A percentile compares a stretch with the other conserved stretches of the same genome.
These are phyloP conservation scores for Dendrothele bispora DNA, from an alignment of 768 basidiomycete genomes.

Conservation along the genomic window DNA sequence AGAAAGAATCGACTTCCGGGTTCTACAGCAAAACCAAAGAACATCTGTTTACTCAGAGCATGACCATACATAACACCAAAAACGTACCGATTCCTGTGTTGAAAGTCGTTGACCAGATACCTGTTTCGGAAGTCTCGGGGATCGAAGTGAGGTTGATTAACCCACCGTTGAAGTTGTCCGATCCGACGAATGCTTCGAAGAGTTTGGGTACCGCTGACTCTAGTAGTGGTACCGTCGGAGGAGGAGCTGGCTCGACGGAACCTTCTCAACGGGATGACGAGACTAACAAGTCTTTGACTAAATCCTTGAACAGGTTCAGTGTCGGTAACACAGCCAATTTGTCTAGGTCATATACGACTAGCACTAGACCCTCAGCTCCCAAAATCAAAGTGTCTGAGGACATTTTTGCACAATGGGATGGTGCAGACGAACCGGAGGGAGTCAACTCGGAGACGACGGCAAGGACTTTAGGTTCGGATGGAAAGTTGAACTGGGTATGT, in stretches of 20 bases:
- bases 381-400: conserved; percentile 26
- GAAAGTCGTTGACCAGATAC: conserved; percentile 36
- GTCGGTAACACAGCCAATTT: too few species aligned
- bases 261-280: not conserved
- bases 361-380: too few species aligned
- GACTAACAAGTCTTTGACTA: too few species aligned
- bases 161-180: conserved; percentile 29
- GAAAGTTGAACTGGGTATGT: conserved; percentile 33
- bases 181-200: not conserved
- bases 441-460: too few species aligned
- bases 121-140: conserved; percentile 30
- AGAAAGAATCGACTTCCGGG: conserved; percentile 31
- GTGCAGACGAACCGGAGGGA: too few species aligned
- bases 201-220: not conserved
- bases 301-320: too few species aligned
- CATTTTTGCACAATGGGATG: conserved; percentile 39
- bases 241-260: not conserved
- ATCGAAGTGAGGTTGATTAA: conserved; percentile 30
- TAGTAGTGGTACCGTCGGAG: not conserved
- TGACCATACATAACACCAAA: conserved; percentile 5
- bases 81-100: conserved; percentile 11
- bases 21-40: conserved; percentile 29
- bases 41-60: conserved; percentile 8
- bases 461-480: conserved; percentile 28
- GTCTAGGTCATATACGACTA: too few species aligned